A percentile compares a stretch with the other conserved stretches of the same genome.
phyloP scores from a whole-genome alignment of 1,284 basidiomycete species.

The Ceratobasidium sp. region DNA sequence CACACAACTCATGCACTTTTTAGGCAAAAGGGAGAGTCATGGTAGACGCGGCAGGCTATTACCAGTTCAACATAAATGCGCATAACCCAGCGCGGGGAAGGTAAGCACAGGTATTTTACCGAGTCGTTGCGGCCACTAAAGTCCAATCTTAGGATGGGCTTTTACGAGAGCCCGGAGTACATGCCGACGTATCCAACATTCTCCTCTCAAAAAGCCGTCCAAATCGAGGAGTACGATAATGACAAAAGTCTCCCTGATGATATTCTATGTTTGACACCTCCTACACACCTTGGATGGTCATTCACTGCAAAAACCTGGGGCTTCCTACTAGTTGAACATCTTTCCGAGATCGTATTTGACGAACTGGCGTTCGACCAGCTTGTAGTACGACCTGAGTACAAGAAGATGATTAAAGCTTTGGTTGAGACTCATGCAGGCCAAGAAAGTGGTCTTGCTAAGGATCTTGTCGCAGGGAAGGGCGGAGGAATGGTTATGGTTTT shows the following conservation, averaged over 20 bases:
- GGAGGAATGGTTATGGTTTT: conserved; percentile 41
- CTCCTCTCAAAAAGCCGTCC: background rate
- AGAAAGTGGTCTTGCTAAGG: conserved; percentile 12
- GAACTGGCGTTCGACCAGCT: conserved; percentile 38
- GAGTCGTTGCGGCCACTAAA: no score
- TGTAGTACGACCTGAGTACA: conserved; percentile 27
- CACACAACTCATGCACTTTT: background rate
- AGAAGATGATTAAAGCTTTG: conserved; percentile 40
- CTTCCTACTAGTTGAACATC: background rate
- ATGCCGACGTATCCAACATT: background rate
- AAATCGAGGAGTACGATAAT: conserved; percentile 16
- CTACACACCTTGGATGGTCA: conserved; percentile 23
- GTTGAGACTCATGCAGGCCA: conserved; percentile 32
- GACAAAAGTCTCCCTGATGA: conserved; percentile 18
- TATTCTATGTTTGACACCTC: conserved; percentile 25
- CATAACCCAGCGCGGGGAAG: background rate
- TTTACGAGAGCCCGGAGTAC: background rate
- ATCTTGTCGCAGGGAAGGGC: conserved; percentile 31
- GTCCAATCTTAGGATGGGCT: no score
- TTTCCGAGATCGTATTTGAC: conserved; percentile 25
- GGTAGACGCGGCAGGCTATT: conserved; percentile 29
- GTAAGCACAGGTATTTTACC: background rate
- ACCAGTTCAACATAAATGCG: conserved; percentile 24
- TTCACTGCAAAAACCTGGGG: conserved; percentile 32
- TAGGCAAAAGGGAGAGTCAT: conserved; percentile 36